Base-by-base conservation (phyloP, 2,329 filamentous ascomycete species). In the Hypoxylon sp. region DNA sequence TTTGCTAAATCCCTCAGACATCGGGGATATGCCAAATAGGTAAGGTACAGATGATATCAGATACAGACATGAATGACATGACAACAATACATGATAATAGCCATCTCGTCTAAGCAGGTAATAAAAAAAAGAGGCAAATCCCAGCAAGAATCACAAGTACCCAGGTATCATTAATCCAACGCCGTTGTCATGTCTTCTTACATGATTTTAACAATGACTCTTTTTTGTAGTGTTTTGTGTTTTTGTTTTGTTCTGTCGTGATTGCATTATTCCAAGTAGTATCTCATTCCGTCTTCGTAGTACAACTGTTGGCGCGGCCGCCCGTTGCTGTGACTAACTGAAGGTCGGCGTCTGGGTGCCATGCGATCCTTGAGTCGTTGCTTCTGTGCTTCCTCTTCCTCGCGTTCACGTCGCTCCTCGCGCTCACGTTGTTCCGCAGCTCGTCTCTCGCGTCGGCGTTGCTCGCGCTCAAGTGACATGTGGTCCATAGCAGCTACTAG, bases 301-400 rank as follows among this genome's bases (percentile, higher is more conserved):
- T 74, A 62, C 2, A 80, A 76, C 32, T 78, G 75, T 45, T 76
- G 75, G 30, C 81, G 77, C 23, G 79, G 34, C 1, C 57, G 67
- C 17, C 36, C 75, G 67, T 76, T 78, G 55, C 77, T 77, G 25
- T 80, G 73, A 17, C 78, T 79, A 10, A 82, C 76, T 1, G 79
- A 79, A 2, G 80, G 76, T 1, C 79, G 76, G 17, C 80, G 79
- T 43, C 73, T 74, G 2, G 80, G 81, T 68, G 78, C 76, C 76
- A 82, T 79, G 19, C 82, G 78, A 73, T 84, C 80, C 62, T 69
- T 77, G 1, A 84, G 75, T 36, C 82, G 79, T 51, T 77, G 75
- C 11, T 72, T 76, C 75, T 81, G 79, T 1, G 79, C 68, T 50
- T 66, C 81, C 64, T 82, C 81, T 17, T 80, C 78, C 48, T 79